Conservation (phyloP, 805 yeast species). For the Candida maesae region DNA sequence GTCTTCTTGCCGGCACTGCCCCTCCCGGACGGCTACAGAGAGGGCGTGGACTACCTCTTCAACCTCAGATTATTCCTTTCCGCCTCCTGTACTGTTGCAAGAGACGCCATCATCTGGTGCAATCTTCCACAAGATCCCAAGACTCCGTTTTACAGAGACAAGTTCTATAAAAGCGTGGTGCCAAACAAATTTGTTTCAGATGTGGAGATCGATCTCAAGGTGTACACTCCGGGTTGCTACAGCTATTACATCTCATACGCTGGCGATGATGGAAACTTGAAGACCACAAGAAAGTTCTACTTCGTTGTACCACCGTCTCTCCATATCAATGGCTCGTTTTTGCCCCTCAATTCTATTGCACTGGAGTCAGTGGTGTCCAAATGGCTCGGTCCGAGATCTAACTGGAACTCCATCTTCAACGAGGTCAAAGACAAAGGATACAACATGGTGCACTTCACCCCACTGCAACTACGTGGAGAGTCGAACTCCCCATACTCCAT, state of each 20-base stretch:
- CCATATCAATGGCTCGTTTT: conserved; percentile 45
- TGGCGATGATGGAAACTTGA: conserved; percentile 31
- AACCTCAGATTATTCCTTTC: conserved; percentile 58
- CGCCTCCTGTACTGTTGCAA: conserved; percentile 71
- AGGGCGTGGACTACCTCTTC: conserved; percentile 41
- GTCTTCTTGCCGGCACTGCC: conserved; percentile 38
- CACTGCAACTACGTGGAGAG: conserved; percentile 83
- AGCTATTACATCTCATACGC: conserved; percentile 66
- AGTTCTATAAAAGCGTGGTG: conserved; percentile 48
- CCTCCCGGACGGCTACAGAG: conserved; percentile 30
- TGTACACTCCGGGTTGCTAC: conserved; percentile 75
- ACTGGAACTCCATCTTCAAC: conserved; percentile 67
- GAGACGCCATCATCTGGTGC: conserved; percentile 68
- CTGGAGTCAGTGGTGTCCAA: conserved; percentile 85
- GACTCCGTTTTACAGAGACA: conserved; percentile 50
- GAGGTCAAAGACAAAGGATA: conserved; percentile 72
- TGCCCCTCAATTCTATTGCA: conserved; percentile 75
- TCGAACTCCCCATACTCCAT: conserved; percentile 94
- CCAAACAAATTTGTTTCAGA: conserved; percentile 62
- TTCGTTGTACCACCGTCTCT: conserved; percentile 82
- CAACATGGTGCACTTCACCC: conserved; percentile 96
- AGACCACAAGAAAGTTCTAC: conserved; percentile 57
- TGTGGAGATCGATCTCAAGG: conserved; percentile 52
- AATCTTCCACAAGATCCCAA: conserved; percentile 55
- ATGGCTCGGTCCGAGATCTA: conserved; percentile 70